Percentiles rank a stretch among this genome's conserved stretches.
These are phyloP conservation scores for Chytriomyces sp. DNA, from an alignment of 192 early-diverging fungal species.

Conservation along the genomic window DNA sequence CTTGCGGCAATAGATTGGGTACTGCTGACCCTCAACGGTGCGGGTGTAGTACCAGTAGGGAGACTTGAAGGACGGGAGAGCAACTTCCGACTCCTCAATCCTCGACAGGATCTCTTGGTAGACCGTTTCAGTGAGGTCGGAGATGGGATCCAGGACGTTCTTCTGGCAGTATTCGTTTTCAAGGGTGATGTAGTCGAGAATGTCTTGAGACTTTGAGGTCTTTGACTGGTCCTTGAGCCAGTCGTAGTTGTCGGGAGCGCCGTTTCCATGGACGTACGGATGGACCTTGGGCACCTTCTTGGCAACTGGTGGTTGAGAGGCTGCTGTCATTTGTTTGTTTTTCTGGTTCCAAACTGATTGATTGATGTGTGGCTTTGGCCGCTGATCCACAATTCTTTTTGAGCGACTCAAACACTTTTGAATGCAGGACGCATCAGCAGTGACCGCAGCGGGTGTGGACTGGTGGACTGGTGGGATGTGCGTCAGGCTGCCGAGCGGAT, in stretches of 20 bases:
- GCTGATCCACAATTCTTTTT: too few relatives aligned
- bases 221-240: conserved; percentile 55
- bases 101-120: conserved; percentile 51
- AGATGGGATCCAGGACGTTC: conserved; percentile 38
- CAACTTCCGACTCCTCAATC: conserved; percentile 49
- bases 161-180: conserved; percentile 49
- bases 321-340: not conserved
- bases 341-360: not conserved
- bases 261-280: not conserved
- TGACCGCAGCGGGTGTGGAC: too few relatives aligned
- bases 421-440: too few relatives aligned
- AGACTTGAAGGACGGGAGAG: conserved; percentile 39
- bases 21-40: conserved; percentile 53
- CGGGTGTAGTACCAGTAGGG: conserved; percentile 53
- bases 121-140: conserved; percentile 46
- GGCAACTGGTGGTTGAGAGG: conserved; percentile 36
- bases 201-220: conserved; percentile 38
- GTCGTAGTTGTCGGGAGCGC: conserved; percentile 43
- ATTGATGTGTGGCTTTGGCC: too few relatives aligned
- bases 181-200: conserved; percentile 46
- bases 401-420: too few relatives aligned
- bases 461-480: too few relatives aligned
- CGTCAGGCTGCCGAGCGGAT: too few relatives aligned
- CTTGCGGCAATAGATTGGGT: conserved; percentile 48
- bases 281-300: conserved; percentile 45